Base-by-base conservation (phyloP, 495 filamentous ascomycete genomes). In the Rusavskia elegans region DNA sequence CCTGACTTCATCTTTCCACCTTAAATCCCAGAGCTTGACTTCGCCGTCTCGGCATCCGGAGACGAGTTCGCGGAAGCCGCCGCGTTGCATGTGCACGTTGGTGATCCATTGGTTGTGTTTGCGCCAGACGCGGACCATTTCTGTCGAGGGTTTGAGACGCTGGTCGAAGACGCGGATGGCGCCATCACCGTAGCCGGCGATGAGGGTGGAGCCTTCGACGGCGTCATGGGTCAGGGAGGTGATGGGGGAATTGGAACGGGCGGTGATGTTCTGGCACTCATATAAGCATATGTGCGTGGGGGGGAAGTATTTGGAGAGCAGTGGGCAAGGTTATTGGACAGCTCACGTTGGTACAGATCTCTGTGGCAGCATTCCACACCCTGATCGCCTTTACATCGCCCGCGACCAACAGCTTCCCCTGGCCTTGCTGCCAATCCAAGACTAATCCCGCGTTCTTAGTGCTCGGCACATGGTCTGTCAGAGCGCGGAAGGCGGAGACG, bases 371-470 rank as follows among this genome's bases (percentile, higher is more conserved):
- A 64, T 89, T 89, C 92, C 92, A 99, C 16, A 97, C 84, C 30
- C 88, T 73, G 59, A 99, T 95, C 37, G 96, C 87, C 54, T 89
- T 87, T 40, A 95, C 89, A 63, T 99, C 92, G 40, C 92, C 92
- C 7, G 92, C 93, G 39, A 97, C 93, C 27, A 99, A 74, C 27
- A 94, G 81, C 53, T 85, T 87, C 20, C 92, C 92, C 55, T 88
- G 85, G n/a, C 90, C 88, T 66, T 99, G 92, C 61, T 95, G 90
- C 92, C 92, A 99, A 57, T 97, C 89, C 57, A 96, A 89, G 19
- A 96, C 89, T 63, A 97, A 80, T 2, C 90, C 90, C 0, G 92
- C 93, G 61, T 95, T 95, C 56, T 87, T 79, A 52, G 87, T 92
- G 64, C 84, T 90, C 6, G 89, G 86, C 19, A 96, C 82, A 45